Percentiles rank a stretch among this genome's conserved stretches.
Evolutionary conservation across 164 flowering plant genomes (phyloP).

Genomic region (Stephania yunnanensis): DNA sequence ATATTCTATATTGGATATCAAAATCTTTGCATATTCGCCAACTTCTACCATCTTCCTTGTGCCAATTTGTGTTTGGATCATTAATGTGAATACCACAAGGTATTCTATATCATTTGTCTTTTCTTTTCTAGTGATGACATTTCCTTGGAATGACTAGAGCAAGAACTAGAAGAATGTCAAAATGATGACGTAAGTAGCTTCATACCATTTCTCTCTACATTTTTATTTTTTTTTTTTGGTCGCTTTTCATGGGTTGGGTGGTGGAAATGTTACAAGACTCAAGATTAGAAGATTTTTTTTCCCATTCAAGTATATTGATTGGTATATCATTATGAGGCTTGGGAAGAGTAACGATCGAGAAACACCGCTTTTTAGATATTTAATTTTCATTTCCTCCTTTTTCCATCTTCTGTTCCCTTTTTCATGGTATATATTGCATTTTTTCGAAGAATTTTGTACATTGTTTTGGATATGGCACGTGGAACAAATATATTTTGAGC

Average conservation of each 20-base stretch:
- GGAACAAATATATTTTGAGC: too few species aligned
- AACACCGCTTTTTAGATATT: too few species aligned
- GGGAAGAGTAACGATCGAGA: not conserved
- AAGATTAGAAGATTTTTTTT: not conserved
- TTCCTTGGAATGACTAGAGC: constrained; percentile 80
- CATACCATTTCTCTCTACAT: not conserved
- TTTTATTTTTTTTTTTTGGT: not conserved
- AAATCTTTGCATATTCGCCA: not conserved
- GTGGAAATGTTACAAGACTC: not conserved
- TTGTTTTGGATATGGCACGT: not conserved
- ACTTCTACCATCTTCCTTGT: not conserved
- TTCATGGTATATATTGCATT: not conserved
- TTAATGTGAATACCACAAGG: not conserved
- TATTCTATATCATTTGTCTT: not conserved
- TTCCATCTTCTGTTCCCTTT: too few species aligned
- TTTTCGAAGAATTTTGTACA: not conserved
- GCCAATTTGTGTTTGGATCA: not conserved
- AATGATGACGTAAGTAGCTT: constrained; percentile 63
- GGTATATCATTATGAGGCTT: not conserved
- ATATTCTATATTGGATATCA: too few species aligned
- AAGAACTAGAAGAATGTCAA: constrained; percentile 85
- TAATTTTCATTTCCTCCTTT: too few species aligned
- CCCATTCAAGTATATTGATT: not conserved
- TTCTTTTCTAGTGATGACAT: constrained; percentile 55
- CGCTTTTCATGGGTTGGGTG: not conserved